A percentile compares a stretch with the other conserved stretches of the same genome.
Evolutionary conservation across 768 basidiomycete species (phyloP).

Genomic region (Multifurca ochricompacta): DNA sequence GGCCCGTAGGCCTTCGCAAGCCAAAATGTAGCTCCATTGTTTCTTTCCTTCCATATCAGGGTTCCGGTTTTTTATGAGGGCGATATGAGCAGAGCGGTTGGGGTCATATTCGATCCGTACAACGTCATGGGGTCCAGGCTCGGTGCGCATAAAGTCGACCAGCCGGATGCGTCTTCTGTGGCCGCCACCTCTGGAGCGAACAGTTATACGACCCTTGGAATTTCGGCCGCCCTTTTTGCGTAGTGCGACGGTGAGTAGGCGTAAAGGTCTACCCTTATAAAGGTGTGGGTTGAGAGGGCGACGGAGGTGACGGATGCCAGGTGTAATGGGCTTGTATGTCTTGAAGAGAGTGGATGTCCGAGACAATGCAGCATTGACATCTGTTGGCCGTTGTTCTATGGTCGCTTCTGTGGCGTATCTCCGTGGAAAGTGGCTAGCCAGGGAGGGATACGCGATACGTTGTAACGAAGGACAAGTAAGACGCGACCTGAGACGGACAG

Average conservation of each 20-base stretch:
- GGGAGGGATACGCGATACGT: conserved; percentile 6
- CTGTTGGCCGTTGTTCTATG: conserved; percentile 26
- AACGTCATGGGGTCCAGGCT: conserved; percentile 79
- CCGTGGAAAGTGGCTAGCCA: conserved; percentile 21
- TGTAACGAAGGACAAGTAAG: not conserved
- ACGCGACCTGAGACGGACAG: conserved; percentile 11
- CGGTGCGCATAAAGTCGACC: conserved; percentile 78
- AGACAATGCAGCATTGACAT: conserved; percentile 37
- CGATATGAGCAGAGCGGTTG: conserved; percentile 88
- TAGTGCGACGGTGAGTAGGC: conserved; percentile 71
- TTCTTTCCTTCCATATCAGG: conserved; percentile 42
- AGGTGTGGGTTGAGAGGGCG: conserved; percentile 79
- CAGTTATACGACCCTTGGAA: conserved; percentile 73
- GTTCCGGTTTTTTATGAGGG: conserved; percentile 65
- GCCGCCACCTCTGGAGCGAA: conserved; percentile 86
- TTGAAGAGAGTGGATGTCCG: conserved; percentile 61
- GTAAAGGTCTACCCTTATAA: conserved; percentile 78
- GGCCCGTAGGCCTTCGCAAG: conserved; percentile 81
- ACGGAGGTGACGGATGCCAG: conserved; percentile 78
- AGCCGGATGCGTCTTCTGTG: conserved; percentile 80
- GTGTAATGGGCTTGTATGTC: conserved; percentile 84
- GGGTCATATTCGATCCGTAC: conserved; percentile 97
- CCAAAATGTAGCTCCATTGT: conserved; percentile 87
- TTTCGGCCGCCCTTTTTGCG: conserved; percentile 87
- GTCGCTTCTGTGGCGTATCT: conserved; percentile 34